These are phyloP conservation scores for Austroboletus festivus DNA, from an alignment of 768 basidiomycete genomes.

Conservation along the genomic window DNA sequence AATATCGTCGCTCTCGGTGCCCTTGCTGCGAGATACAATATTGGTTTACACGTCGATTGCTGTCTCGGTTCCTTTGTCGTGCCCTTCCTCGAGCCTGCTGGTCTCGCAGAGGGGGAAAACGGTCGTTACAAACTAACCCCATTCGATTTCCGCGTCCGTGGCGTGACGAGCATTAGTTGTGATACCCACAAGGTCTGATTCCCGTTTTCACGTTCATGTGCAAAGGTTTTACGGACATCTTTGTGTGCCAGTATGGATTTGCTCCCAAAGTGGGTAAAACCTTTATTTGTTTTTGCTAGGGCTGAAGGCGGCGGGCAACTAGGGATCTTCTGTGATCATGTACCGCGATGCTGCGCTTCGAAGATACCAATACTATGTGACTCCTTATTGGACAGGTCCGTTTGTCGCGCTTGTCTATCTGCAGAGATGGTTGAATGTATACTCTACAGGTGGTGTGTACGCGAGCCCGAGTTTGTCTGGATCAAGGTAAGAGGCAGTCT, in stretches of 20 bases:
- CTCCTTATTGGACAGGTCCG: slow-evolving; percentile 73
- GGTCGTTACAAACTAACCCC: slow-evolving; percentile 56
- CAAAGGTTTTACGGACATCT: slow-evolving; percentile 1
- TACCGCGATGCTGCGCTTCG: slow-evolving; percentile 78
- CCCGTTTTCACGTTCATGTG: background rate
- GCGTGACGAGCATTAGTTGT: slow-evolving; percentile 93
- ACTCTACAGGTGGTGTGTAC: slow-evolving; percentile 72
- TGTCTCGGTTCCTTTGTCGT: slow-evolving; percentile 93
- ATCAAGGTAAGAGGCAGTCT: no score
- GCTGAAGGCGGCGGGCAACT: background rate
- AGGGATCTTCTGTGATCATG: slow-evolving; percentile 96
- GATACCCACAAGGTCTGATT: slow-evolving; percentile 93
- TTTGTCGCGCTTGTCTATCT: background rate
- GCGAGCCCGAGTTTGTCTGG: slow-evolving; percentile 88
- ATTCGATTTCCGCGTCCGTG: slow-evolving; percentile 88
- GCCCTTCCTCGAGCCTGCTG: slow-evolving; percentile 83
- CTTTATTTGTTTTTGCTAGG: no score
- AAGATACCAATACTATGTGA: slow-evolving; percentile 82
- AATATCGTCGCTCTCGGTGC: slow-evolving; percentile 75
- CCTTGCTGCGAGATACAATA: slow-evolving; percentile 68
- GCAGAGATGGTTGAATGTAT: background rate
- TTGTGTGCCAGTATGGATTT: slow-evolving; percentile 71
- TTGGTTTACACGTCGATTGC: slow-evolving; percentile 93
- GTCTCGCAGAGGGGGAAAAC: slow-evolving; percentile 57
- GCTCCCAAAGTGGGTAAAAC: slow-evolving; percentile 70